Evolutionary conservation across 306 rosid genomes (phyloP), one percentile per base, ranked within the genome.

Genomic region (Sicyos edulis): DNA sequence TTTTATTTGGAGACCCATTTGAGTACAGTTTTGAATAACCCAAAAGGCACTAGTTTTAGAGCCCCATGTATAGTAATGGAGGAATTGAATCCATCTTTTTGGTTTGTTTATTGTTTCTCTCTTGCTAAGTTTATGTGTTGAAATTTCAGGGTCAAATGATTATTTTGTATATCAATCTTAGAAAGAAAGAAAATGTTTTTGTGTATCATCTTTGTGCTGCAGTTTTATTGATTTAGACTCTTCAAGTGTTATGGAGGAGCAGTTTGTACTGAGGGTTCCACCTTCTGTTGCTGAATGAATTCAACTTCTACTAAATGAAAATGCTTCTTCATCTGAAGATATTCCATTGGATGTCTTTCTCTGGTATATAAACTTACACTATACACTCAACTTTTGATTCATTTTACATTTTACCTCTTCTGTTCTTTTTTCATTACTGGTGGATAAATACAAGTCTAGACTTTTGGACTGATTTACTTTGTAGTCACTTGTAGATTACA

Each of bases 201-300:
- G 4, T 10, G n/a, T n/a, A n/a, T n/a, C n/a, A n/a, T n/a, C 29
- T 70, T 32, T 42, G 42, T 51, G 60, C 74, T 9, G 57, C 50
- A 37, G 74, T 51, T 70, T 51, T n/a, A 34, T 53, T 70, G 10
- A 52, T 24, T 70, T 32, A 29, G 44, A 9, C 63, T 29, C 72
- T 51, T 75, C 32, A 80, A n/a, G n/a, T n/a, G 82, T 21, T 20
- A 86, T 86, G 87, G 90, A 86, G 50, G 90, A 86, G 84, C 88
- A 86, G 49, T 86, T 86, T 77, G 78, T 83, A 15, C 83, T 83
- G 54, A 76, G 84, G 76, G 88, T 86, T 78, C 84, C 88, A 24
- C 90, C 84, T 11, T 81, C 90, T 14, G 73, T 86, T 63, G 86
- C 90, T 1, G 86, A 81, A 78, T 75, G 83, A 52, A 64, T 86